These are phyloP conservation scores for Alternaria tenuissima DNA, from an alignment of 2,329 filamentous ascomycete genomes.

Conservation along the genomic window DNA sequence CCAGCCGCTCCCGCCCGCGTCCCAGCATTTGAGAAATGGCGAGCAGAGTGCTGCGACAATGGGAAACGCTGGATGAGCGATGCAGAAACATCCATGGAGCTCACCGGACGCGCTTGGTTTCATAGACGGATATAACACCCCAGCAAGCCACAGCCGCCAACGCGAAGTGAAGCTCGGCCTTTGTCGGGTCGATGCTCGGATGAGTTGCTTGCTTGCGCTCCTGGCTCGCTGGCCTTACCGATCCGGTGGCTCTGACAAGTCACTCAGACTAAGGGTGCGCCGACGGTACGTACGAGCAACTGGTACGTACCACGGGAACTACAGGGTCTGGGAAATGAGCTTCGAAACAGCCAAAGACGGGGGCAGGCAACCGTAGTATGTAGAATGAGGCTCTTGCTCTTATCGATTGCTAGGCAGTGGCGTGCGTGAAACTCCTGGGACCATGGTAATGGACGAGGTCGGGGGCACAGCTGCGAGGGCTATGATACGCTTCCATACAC, in stretches of 20 bases:
- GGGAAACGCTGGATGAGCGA: background rate
- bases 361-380: background rate
- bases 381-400: constrained; percentile 25
- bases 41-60: background rate
- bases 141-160: constrained; percentile 33
- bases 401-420: constrained; percentile 31
- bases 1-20: background rate
- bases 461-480: background rate
- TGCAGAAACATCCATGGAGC: constrained; percentile 3
- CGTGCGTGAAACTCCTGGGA: constrained; percentile 23
- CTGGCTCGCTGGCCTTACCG: constrained; percentile 17
- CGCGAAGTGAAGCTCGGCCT: constrained; percentile 26
- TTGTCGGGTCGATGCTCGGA: constrained; percentile 30
- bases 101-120: constrained; percentile 25
- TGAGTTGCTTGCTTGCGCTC: constrained; percentile 26
- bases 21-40: background rate
- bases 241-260: constrained; percentile 21
- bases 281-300: constrained; percentile 12
- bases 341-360: background rate
- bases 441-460: constrained; percentile 4
- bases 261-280: constrained; percentile 13
- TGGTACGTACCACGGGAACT: constrained; percentile 12
- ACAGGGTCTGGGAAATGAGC: background rate
- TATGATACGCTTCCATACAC: constrained; percentile 5
- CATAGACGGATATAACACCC: constrained; percentile 33